These are phyloP conservation scores for Globisporangium lucens DNA, from an alignment of 352 stramenopile genomes.

Conservation along the genomic window DNA sequence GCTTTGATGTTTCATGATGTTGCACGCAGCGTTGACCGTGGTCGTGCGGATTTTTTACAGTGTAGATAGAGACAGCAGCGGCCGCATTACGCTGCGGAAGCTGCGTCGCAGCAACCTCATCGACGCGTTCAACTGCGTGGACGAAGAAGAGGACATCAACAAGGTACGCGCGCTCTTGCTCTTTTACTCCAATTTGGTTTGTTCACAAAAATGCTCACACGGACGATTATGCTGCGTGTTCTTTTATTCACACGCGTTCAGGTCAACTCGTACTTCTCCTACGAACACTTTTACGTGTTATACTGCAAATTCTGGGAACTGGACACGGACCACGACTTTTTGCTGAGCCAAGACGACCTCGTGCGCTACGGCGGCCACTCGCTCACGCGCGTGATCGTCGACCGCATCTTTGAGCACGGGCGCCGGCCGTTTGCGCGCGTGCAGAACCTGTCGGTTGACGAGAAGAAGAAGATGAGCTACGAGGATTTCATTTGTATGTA, in stretches of 20 bases:
- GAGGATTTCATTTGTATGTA: conserved; percentile 88
- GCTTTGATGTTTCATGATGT: not conserved
- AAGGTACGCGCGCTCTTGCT: conserved; percentile 67
- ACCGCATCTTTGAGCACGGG: conserved; percentile 84
- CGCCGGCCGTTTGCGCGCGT: conserved; percentile 79
- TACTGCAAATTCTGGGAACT: conserved; percentile 99
- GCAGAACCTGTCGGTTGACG: conserved; percentile 65
- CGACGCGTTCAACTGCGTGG: conserved; percentile 94
- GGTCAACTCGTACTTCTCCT: conserved; percentile 96
- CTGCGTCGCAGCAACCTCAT: conserved; percentile 94
- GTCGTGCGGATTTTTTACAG: conserved; percentile 94
- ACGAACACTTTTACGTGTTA: conserved; percentile 99
- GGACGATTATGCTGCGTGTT: not conserved
- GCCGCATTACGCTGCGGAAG: conserved; percentile 94
- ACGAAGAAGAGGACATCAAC: conserved; percentile 99
- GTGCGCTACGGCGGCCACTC: conserved; percentile 81
- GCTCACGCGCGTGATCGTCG: conserved; percentile 84
- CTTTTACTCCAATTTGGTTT: not conserved
- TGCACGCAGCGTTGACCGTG: conserved; percentile 90
- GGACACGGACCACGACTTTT: conserved; percentile 91
- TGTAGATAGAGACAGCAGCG: conserved; percentile 93
- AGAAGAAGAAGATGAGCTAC: conserved; percentile 91
- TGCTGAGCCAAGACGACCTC: conserved; percentile 79
- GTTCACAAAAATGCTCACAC: not conserved
- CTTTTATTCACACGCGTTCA: conserved; percentile 15